Evolutionary conservation across 2,329 filamentous ascomycete species (phyloP).

Genomic region (Rhexocercosporidium sp.): DNA sequence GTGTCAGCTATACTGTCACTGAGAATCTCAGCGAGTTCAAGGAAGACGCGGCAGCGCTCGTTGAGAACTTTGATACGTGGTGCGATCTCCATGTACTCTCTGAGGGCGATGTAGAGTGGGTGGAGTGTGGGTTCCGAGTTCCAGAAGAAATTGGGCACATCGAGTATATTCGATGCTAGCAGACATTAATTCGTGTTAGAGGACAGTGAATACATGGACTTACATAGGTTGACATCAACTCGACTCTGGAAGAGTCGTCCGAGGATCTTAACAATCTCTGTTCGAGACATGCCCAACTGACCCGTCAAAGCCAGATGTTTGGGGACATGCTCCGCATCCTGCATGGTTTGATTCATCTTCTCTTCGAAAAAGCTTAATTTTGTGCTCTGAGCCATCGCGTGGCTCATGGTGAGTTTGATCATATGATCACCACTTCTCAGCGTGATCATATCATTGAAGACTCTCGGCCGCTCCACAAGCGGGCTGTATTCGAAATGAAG

Average conservation of each 20-base stretch:
- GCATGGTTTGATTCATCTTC: conserved; percentile 93
- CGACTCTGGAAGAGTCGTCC: conserved; percentile 90
- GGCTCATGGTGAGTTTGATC: conserved; percentile 97
- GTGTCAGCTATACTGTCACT: conserved; percentile 90
- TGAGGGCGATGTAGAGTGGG: conserved; percentile 90
- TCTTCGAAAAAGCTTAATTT: conserved; percentile 97
- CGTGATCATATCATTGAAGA: conserved; percentile 99
- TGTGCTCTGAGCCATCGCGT: conserved; percentile 96
- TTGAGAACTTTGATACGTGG: conserved; percentile 96
- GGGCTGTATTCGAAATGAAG: conserved; percentile 98
- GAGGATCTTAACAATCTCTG: conserved; percentile 90
- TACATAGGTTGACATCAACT: conserved; percentile 97
- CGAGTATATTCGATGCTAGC: conserved; percentile 89
- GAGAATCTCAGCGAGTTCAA: conserved; percentile 94
- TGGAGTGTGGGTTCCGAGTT: conserved; percentile 94
- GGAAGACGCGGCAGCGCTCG: conserved; percentile 93
- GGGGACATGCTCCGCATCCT: conserved; percentile 89
- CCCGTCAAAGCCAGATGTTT: conserved; percentile 88
- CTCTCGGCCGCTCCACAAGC: conserved; percentile 81
- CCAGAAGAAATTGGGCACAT: conserved; percentile 98
- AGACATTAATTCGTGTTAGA: conserved; percentile 28
- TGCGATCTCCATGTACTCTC: conserved; percentile 97
- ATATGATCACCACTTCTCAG: conserved; percentile 94
- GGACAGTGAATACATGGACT: conserved; percentile 45
- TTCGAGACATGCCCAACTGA: conserved; percentile 86